A percentile compares a stretch with the other conserved stretches of the same genome.
Conservation (phyloP, 2,329 filamentous ascomycete genomes). For the Curvularia lunata region DNA sequence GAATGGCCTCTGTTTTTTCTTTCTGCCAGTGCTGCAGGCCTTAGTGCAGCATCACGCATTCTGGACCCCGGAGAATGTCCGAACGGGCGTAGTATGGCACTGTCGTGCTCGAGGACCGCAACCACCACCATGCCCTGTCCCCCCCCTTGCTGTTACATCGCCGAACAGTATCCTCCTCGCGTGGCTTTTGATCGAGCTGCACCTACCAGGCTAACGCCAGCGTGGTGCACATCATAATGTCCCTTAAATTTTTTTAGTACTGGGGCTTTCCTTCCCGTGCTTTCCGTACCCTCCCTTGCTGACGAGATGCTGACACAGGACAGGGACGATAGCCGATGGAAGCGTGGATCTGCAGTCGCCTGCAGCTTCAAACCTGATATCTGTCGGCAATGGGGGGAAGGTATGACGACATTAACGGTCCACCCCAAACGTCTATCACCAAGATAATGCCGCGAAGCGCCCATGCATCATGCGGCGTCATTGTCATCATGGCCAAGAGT, state of each 20-base stretch:
- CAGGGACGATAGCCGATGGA: conserved; percentile 10
- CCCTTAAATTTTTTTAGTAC: conserved; percentile 2
- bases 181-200: conserved; percentile 1
- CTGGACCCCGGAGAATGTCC: conserved; percentile 7
- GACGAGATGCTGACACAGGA: conserved; percentile 4
- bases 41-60: conserved; percentile 2
- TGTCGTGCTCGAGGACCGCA: conserved; percentile 2
- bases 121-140: not conserved
- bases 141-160: conserved; percentile 5
- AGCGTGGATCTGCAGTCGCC: conserved; percentile 11
- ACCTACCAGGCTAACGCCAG: conserved; percentile 1
- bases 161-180: conserved; percentile 7
- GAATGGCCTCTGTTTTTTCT: conserved; percentile 10
- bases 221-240: conserved; percentile 13
- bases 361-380: conserved; percentile 11
- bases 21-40: conserved; percentile 13
- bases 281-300: not conserved
- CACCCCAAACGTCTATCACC: conserved; percentile 16
- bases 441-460: not conserved
- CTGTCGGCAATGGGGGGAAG: conserved; percentile 4
- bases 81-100: conserved; percentile 4
- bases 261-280: not conserved
- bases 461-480: not conserved
- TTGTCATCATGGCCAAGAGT: not conserved
- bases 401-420: conserved; percentile 18